Percentiles rank a stretch among this genome's conserved stretches.
These are phyloP conservation scores for Oenanthe javanica DNA, from an alignment of 140 eudicot species.

Conservation along the genomic window DNA sequence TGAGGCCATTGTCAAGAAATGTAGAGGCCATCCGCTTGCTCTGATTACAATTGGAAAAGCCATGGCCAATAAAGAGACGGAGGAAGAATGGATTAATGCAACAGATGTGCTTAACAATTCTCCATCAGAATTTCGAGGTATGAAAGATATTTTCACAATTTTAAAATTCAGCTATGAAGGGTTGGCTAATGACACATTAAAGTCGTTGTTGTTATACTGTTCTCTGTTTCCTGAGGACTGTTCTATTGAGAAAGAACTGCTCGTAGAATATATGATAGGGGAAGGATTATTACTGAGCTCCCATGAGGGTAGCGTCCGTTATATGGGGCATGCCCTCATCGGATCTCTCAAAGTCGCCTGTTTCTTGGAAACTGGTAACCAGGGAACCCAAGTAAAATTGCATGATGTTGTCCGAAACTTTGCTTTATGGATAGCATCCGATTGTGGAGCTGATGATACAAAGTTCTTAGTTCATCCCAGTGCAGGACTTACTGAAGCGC, in stretches of 20 bases:
- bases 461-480: slow-evolving; percentile 29
- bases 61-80: slow-evolving; percentile 27
- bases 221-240: slow-evolving; percentile 37
- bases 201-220: slow-evolving; percentile 29
- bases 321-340: slow-evolving; percentile 30
- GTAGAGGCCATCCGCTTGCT: slow-evolving; percentile 52
- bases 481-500: slow-evolving; percentile 27
- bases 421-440: slow-evolving; percentile 31
- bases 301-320: slow-evolving; percentile 15
- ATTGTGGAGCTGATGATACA: slow-evolving; percentile 12
- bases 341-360: slow-evolving; percentile 31
- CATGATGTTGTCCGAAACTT: slow-evolving; percentile 44
- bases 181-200: slow-evolving; percentile 17
- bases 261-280: slow-evolving; percentile 36
- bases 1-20: slow-evolving; percentile 21
- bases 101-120: slow-evolving; percentile 27
- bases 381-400: slow-evolving; percentile 33
- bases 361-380: slow-evolving; percentile 29
- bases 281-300: slow-evolving; percentile 29
- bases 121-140: slow-evolving; percentile 39
- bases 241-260: slow-evolving; percentile 31
- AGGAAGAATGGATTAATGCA: slow-evolving; percentile 36
- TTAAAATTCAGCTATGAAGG: slow-evolving; percentile 36
- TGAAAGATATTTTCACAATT: slow-evolving; percentile 36
- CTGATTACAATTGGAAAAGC: slow-evolving; percentile 39